These are phyloP conservation scores for Amaranthus hypochondriacus DNA, from an alignment of 148 eudicot species.

Conservation along the genomic window DNA sequence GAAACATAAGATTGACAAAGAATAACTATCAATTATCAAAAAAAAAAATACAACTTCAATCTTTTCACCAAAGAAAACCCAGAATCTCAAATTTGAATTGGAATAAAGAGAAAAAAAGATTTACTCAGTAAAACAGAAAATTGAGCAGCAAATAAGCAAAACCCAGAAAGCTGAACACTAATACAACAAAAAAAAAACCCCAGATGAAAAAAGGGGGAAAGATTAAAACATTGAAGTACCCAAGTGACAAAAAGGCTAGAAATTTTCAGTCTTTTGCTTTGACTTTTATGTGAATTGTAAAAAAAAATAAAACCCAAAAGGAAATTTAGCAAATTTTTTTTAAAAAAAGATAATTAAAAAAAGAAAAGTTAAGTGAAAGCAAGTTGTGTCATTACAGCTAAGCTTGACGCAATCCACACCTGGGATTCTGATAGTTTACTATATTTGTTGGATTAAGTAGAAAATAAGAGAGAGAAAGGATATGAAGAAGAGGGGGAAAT, in stretches of 20 bases:
- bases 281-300: constrained; percentile 25
- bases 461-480: neutral
- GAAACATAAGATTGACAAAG: neutral
- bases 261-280: constrained; percentile 20
- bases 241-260: constrained; percentile 6
- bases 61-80: constrained; percentile 14
- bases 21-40: neutral
- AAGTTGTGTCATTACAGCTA: constrained; percentile 22
- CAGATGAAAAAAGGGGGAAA: neutral
- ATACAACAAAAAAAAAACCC: neutral
- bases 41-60: neutral
- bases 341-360: neutral
- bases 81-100: constrained; percentile 10
- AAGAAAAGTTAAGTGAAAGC: neutral
- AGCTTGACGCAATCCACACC: constrained; percentile 17
- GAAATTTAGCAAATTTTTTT: neutral
- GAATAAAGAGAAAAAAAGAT: constrained; percentile 4
- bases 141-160: constrained; percentile 4
- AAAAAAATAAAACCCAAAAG: neutral
- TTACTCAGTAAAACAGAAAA: constrained; percentile 8
- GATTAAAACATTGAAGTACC: constrained; percentile 5
- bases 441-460: constrained; percentile 17
- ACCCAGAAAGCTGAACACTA: constrained; percentile 21
- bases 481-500: neutral
- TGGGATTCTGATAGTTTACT: constrained; percentile 23